Base-by-base conservation (phyloP, 768 basidiomycete genomes). In the Inosperma sp. region DNA sequence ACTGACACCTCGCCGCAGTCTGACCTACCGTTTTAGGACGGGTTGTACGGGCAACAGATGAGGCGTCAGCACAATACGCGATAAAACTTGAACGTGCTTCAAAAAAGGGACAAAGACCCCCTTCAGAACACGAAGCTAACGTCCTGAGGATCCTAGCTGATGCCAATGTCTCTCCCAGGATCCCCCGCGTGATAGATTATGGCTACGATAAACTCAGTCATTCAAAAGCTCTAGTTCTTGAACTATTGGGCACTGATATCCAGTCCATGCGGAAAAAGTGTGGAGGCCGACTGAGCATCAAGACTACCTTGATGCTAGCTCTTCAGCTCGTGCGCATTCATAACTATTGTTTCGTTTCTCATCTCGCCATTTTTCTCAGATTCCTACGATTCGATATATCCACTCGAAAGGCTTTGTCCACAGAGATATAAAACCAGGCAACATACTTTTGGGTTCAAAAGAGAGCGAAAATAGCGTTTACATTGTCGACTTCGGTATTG, bases 51-150 rank as follows among this genome's bases (percentile, higher is more conserved):
- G 43, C 43, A 45, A 30, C 43, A 23, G 10, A 45, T 45, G 43
- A 39, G 37, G 37, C 37, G 34, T 35, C 34, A 71, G 54, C 51
- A 47, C 25, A 54, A 51, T 25, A 57, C 54, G 39, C 35, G 71
- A 54, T 52, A 63, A 47, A 49, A 36, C 35, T 58, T 68, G 36
- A 53, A 60, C 23, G 49, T 65, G 30, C 40, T 25, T 41, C 40
- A 25, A 41, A 41, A 41, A 41, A 41, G 22, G 4, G 6, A 41
- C 40, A 13, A 39, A 19, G 37, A 6, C 37, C 37, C 37, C 37
- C 37, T 39, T 39, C 37, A 26, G 40, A 39, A 16, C 37, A 23
- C 19, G 37, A 39, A 39, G 19, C 43, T 45, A 27, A 45, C 16
- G 23, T 48, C 47, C 36, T 48, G 47, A 35, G 13, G 34, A 37